Evolutionary conservation across 371 early-diverging fungal species (phyloP), one percentile per base, ranked within the genome.

Genomic region (Entomophthora muscae): DNA sequence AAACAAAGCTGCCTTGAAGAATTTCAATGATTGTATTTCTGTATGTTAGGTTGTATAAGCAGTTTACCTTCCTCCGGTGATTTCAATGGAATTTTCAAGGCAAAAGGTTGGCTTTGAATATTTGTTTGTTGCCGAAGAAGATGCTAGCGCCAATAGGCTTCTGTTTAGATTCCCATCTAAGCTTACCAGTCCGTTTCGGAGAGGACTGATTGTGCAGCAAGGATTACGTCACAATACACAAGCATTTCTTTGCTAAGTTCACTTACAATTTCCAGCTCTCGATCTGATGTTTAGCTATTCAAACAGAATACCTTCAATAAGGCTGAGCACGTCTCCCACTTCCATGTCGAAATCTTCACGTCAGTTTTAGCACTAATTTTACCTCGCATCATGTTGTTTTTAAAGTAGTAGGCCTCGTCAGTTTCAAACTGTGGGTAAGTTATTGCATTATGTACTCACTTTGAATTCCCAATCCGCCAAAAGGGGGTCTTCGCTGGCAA

Each of bases 241-340:
- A 22, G 21, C 7, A 62, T 5, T 22, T 51, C 22, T 2, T 28
- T 23, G 17, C 1, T n/a, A 21, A 62, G 24, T 7, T 10, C 28
- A 5, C 23, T n/a, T 13, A 62, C 10, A 17, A 62, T 13, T 52
- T 62, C 62, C 21, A 62, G 29, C 24, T 62, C 62, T 52, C 53
- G 23, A 21, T 62, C 62, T 62, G 1, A 27, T 7, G 29, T 62
- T 52, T 33, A 30, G 2, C 13, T 28, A 52, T 12, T 7, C 21
- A 21, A 61, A n/a, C 22, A 33, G 23, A n/a, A 5, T 62, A 52
- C 62, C 62, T 52, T n/a, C 23, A n/a, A 62, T 62, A 17, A 62
- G 29, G 24, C 10, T 62, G 30, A 52, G 42, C 2, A 62, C 28
- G 53, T 62, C 62, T 22, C 62, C 62, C 28, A 52, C 24, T 52